Evolutionary conservation across 2,329 filamentous ascomycete genomes (phyloP), one percentile per base, ranked within the genome.

Genomic region (Penicillium sp.): DNA sequence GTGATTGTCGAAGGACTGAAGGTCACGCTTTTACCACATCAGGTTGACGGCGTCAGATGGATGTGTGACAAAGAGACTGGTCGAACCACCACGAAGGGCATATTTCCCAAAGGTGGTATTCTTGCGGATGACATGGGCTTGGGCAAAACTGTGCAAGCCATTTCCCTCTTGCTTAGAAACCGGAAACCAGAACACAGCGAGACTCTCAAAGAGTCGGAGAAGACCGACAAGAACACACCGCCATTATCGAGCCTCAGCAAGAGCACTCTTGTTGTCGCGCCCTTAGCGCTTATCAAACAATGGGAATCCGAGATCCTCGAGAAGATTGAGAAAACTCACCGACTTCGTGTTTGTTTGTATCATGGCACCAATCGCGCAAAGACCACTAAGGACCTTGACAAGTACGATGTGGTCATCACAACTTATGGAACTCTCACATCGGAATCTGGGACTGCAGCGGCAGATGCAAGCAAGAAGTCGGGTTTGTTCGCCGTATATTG

Each of bases 361-460:
- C 92, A 98, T 59, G 92, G 92, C 0, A 79, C 88, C 1, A 81
- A 82, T 45, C 80, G 92, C 9, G 87, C 87, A 1, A 95, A 95
- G 61, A 75, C 78, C 2, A 79, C 77, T 43, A 76, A 80, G 31
- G 83, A 90, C 32, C 71, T 98, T 27, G 83, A 84, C 46, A 75
- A 79, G 47, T 95, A 92, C 60, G 90, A 98, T 60, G 86, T 98
- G 14, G 90, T 98, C 22, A 86, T 98, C 52, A 98, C 93, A 1
- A 98, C 92, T 0, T 98, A 95, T 58, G 88, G 95, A 54, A 94
- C 93, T 35, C 72, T 98, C 1, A 87, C 93, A 4, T 95, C 92
- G 0, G 92, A 98, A 58, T 83, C 92, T 59, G 82, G 79, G 11
- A 47, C 51, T 5, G 47, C 45, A 7, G 76, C 79, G 42, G 82